Base-by-base conservation (phyloP, 2,329 filamentous ascomycete genomes). In the Bipolaris victoriae region DNA sequence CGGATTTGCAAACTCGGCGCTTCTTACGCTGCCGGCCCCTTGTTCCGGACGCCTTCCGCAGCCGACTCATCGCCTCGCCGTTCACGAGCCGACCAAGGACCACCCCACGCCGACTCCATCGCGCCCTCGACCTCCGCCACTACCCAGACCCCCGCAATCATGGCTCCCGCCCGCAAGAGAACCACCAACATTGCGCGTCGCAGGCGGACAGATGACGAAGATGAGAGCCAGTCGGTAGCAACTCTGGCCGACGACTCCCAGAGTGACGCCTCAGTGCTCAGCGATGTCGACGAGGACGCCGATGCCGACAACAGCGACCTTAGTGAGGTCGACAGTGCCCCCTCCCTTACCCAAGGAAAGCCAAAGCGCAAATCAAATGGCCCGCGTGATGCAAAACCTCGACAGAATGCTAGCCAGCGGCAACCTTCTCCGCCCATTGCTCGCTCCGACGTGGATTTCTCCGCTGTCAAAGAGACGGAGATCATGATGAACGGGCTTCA, bases 401-500 rank as follows among this genome's bases (percentile, higher is more conserved):
- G 61, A 33, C 55, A 68, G 35, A 62, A 67, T 46, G 65, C 68
- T 55, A 61, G 59, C 50, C 63, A 55, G 52, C 74, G 73, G 20
- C 67, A 73, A 55, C 69, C 67, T 13, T 73, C 71, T 39, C 69
- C 71, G 58, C 72, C 72, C 60, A 73, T 76, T 68, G 73, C 70
- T 39, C 72, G 72, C 37, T 74, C 73, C 7, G 73, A 76, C 49
- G 69, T 72, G 22, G 62, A 67, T 39, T 81, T 81, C 60, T 72
- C 78, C 47, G 74, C 79, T 2, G 76, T 81, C 29, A 79, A 81
- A 39, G 86, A 88, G 68, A 87, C 85, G 3, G 81, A 86, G 63
- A 81, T 81, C 20, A 87, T 87, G 84, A 77, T 87, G 77, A 86
- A 86, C 57, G 85, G 84, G 22, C 68, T 87, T 44, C 81, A 79